Percentiles rank a stretch among this genome's conserved stretches.
These are phyloP conservation scores for Magnusiomyces magnusii DNA, from an alignment of 1,139 yeast genomes.

Conservation along the genomic window DNA sequence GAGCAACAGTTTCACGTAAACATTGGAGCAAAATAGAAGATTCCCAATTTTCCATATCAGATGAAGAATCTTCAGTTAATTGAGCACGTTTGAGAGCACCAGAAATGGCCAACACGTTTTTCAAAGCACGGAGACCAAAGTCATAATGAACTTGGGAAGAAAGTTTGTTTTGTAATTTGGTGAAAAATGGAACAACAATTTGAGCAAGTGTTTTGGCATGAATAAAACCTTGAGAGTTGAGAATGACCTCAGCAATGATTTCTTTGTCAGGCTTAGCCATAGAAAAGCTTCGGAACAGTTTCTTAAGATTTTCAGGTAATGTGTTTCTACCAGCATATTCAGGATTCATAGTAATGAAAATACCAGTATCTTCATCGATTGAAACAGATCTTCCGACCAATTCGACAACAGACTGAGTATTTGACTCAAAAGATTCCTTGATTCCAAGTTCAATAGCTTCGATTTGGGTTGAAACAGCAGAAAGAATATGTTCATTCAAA, in stretches of 20 bases:
- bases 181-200: slow-evolving; percentile 51
- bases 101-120: slow-evolving; percentile 53
- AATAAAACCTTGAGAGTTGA: slow-evolving; percentile 65
- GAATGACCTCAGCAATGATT: slow-evolving; percentile 61
- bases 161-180: slow-evolving; percentile 34
- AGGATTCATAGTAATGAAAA: slow-evolving; percentile 91
- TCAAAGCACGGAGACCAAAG: slow-evolving; percentile 79
- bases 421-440: slow-evolving; percentile 14
- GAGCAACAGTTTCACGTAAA: slow-evolving; percentile 52
- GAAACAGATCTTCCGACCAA: slow-evolving; percentile 42
- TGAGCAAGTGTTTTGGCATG: slow-evolving; percentile 43
- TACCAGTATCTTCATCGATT: slow-evolving; percentile 47
- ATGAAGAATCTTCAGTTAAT: slow-evolving; percentile 4
- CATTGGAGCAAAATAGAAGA: slow-evolving; percentile 44
- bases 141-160: slow-evolving; percentile 72
- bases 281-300: slow-evolving; percentile 66
- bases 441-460: slow-evolving; percentile 53
- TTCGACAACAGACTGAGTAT: slow-evolving; percentile 32
- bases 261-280: slow-evolving; percentile 68
- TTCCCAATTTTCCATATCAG: slow-evolving; percentile 36
- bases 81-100: slow-evolving; percentile 41
- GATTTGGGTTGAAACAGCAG: slow-evolving; percentile 81
- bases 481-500: slow-evolving; percentile 58
- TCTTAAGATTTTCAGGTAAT: slow-evolving; percentile 81
- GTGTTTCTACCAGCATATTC: slow-evolving; percentile 75